phyloP scores from a whole-genome alignment of 1,284 basidiomycete species.

The Tilletia indica region DNA sequence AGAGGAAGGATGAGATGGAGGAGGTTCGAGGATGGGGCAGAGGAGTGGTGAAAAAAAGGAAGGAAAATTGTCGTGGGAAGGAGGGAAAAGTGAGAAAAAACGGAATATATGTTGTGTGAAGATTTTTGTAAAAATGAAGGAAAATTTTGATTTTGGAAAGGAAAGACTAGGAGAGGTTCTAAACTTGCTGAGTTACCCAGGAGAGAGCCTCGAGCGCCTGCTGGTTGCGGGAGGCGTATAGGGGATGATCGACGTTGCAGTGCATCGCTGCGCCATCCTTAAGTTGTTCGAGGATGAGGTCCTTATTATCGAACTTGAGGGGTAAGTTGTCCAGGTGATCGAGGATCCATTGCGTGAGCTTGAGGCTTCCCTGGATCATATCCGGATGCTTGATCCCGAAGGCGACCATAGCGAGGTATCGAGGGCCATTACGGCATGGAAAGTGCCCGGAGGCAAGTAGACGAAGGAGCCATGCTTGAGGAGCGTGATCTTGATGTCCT shows the following conservation, averaged over 20 bases:
- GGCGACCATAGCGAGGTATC: constrained; percentile 2
- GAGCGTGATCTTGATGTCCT: not conserved
- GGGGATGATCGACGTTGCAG: not conserved
- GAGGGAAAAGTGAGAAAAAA: no score
- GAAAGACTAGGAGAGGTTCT: no score
- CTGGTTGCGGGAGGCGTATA: not conserved
- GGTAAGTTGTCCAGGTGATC: not conserved
- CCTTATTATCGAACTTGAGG: not conserved
- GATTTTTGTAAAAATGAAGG: no score
- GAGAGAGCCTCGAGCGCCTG: not conserved
- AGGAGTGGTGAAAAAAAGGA: no score
- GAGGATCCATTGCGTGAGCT: not conserved
- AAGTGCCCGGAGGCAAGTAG: not conserved
- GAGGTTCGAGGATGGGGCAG: no score
- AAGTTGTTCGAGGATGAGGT: not conserved
- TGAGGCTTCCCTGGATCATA: not conserved
- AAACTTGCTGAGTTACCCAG: no score
- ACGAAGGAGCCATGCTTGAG: not conserved
- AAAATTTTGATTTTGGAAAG: no score
- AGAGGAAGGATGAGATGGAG: no score
- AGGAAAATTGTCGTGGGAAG: no score
- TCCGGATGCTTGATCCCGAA: not conserved
- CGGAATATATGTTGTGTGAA: no score
- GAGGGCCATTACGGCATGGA: constrained; percentile 1
- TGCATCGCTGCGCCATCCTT: not conserved